These are phyloP conservation scores for Cladophialophora yegresii DNA, from an alignment of 2,329 filamentous ascomycete genomes.

Conservation along the genomic window DNA sequence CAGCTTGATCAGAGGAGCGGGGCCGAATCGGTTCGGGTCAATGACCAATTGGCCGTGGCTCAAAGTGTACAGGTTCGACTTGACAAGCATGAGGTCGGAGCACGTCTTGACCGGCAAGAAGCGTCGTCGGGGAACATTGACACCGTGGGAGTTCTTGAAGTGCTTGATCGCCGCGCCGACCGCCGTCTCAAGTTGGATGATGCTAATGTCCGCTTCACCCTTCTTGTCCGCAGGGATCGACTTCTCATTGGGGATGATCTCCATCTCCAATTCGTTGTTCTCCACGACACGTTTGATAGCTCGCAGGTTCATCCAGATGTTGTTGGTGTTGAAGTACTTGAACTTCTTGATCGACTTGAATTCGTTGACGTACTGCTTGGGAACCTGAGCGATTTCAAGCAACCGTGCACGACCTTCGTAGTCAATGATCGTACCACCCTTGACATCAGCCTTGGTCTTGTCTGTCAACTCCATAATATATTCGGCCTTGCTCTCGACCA, in stretches of 20 bases:
- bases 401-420: constrained; percentile 96
- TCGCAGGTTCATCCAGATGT: constrained; percentile 98
- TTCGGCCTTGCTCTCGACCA: constrained; percentile 94
- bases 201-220: constrained; percentile 96
- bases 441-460: constrained; percentile 99
- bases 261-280: constrained; percentile 97
- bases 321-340: constrained; percentile 99
- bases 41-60: constrained; percentile 98
- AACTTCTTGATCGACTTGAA: constrained; percentile 99
- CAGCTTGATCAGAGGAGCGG: constrained; percentile 97
- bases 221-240: constrained; percentile 98
- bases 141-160: constrained; percentile 97
- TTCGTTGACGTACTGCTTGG: constrained; percentile 99
- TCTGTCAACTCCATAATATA: constrained; percentile 99
- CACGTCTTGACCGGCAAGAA: constrained; percentile 99
- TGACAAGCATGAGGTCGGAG: constrained; percentile 99
- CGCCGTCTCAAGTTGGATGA: constrained; percentile 97
- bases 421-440: constrained; percentile 99
- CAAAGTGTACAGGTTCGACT: constrained; percentile 97
- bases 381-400: constrained; percentile 97
- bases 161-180: constrained; percentile 98
- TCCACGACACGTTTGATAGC: constrained; percentile 98
- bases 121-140: constrained; percentile 94
- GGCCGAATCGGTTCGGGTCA: constrained; percentile 93
- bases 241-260: constrained; percentile 99